Evolutionary conservation across 2,329 filamentous ascomycete species (phyloP), one percentile per base, ranked within the genome.

Genomic region (Venturia aucupariae): DNA sequence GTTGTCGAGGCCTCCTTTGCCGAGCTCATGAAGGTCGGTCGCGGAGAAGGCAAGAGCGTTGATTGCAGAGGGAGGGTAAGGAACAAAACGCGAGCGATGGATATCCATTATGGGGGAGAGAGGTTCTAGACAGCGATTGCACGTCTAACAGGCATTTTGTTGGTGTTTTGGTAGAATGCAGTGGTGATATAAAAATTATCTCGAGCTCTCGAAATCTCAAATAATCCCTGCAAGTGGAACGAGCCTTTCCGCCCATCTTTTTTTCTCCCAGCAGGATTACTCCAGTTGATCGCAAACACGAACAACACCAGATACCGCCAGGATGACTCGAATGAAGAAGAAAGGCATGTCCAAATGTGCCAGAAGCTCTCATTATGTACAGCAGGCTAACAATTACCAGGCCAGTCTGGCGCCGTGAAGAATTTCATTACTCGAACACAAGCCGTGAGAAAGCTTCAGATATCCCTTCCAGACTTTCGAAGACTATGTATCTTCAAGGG

Each of bases 401-500:
- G 92, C 74, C 86, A 90, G 76, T 83, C 92, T 75, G 94, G 94
- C 76, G 89, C 91, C 77, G 92, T 92, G 80, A 96, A 94, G 81
- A 99, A 99, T 84, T 99, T 93, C 82, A 92, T 99, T 71, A 99
- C 94, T 65, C 86, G 94, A 76, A 97, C 93, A 51, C 92, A 97
- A 81, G 94, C 94, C 57, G 91, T 99, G 72, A 91, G 92, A 77
- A 99, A 97, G 81, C 87, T 99, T 68, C 94, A 99, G 79, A 90
- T 99, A 78, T 96, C 90, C 73, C 86, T 99, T 65, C 92, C 92
- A 70, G 94, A 99, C 79, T 99, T 99, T 80, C 88, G 94, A 79
- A 89, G 96, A 80, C 84, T 99, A 75, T 99, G 94, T 81, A 99
- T 99, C 77, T 99, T 96, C 88, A 97, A 97, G 82, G 94, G 84